phyloP scores from a whole-genome alignment of 352 stramenopile species.

The Phytophthora hibernalis region DNA sequence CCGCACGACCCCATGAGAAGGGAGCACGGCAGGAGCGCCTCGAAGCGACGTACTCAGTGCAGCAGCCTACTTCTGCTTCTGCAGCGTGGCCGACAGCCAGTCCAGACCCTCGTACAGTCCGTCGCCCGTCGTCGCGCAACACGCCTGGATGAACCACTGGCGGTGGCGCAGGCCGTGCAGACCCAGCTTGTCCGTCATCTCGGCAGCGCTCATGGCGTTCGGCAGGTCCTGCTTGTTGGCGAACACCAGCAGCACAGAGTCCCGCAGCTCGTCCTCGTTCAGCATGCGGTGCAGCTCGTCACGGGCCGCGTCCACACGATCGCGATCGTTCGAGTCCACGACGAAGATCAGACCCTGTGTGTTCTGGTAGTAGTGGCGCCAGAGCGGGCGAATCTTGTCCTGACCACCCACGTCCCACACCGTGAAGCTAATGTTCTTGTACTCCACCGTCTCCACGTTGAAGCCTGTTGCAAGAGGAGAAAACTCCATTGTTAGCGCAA shows the following conservation, averaged over 20 bases:
- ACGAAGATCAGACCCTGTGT: constrained; percentile 99
- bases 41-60: constrained; percentile 1
- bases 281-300: constrained; percentile 99
- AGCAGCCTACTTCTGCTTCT: constrained; percentile 80
- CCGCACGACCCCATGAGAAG: constrained; percentile 18
- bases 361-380: constrained; percentile 99
- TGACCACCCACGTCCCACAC: constrained; percentile 99
- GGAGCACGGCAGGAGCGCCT: constrained; percentile 16
- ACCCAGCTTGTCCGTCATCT: constrained; percentile 99
- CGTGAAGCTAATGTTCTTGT: constrained; percentile 99
- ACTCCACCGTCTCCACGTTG: constrained; percentile 99
- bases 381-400: constrained; percentile 98
- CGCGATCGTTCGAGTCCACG: constrained; percentile 98
- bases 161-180: constrained; percentile 96
- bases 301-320: constrained; percentile 96
- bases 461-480: constrained; percentile 85
- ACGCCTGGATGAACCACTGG: constrained; percentile 99
- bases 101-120: constrained; percentile 99
- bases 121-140: constrained; percentile 98
- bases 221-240: constrained; percentile 99
- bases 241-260: constrained; percentile 98
- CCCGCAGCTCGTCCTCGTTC: constrained; percentile 94
- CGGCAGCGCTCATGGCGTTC: constrained; percentile 93
- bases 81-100: constrained; percentile 94
- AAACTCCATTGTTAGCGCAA: background rate